These are phyloP conservation scores for Linnemannia elongata DNA, from an alignment of 192 early-diverging fungal species.

Conservation along the genomic window DNA sequence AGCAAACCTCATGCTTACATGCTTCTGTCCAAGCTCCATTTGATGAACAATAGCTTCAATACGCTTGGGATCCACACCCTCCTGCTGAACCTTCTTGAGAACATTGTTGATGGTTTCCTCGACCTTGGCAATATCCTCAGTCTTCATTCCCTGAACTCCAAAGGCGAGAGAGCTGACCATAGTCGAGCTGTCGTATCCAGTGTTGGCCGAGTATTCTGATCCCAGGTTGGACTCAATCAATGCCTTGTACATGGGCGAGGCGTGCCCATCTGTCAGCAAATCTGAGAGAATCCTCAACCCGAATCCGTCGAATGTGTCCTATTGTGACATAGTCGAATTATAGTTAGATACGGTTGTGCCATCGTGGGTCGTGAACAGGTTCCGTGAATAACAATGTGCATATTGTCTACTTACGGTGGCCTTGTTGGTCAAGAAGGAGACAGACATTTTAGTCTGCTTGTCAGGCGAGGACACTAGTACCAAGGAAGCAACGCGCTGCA, in stretches of 20 bases:
- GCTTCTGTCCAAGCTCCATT: slow-evolving; percentile 91
- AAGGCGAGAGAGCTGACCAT: slow-evolving; percentile 80
- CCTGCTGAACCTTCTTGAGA: slow-evolving; percentile 71
- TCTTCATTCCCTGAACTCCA: slow-evolving; percentile 89
- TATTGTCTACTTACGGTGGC: slow-evolving; percentile 58
- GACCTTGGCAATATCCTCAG: slow-evolving; percentile 75
- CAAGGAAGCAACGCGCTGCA: background rate
- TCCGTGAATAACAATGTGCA: background rate
- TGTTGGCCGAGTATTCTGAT: slow-evolving; percentile 90
- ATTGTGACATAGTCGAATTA: background rate
- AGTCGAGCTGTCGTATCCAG: slow-evolving; percentile 87
- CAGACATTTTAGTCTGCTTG: slow-evolving; percentile 84
- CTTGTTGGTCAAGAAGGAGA: slow-evolving; percentile 83
- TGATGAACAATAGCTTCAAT: slow-evolving; percentile 90
- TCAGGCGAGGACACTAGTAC: slow-evolving; percentile 73
- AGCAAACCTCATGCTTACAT: slow-evolving; percentile 63
- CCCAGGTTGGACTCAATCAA: slow-evolving; percentile 93
- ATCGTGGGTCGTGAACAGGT: no score
- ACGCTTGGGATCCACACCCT: slow-evolving; percentile 85
- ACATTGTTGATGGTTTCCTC: slow-evolving; percentile 80
- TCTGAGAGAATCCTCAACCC: slow-evolving; percentile 83
- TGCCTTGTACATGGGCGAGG: slow-evolving; percentile 94
- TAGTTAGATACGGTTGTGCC: background rate
- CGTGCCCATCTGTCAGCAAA: slow-evolving; percentile 88
- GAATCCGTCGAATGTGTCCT: slow-evolving; percentile 89